phyloP scores from a whole-genome alignment of 345 rosid genomes.

The Eucalyptus sp. region DNA sequence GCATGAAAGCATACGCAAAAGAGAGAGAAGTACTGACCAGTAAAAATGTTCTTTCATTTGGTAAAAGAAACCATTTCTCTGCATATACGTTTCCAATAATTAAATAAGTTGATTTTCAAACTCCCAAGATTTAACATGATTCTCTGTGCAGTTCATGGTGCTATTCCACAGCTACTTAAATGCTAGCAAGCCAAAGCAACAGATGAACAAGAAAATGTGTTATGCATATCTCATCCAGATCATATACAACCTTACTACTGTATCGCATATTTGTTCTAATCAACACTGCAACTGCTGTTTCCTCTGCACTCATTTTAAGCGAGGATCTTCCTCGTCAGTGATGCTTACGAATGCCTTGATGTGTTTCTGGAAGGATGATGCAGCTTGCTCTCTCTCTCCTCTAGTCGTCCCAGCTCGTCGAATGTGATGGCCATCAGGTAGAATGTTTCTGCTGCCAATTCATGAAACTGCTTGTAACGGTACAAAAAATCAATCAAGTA shows the following conservation, averaged over 20 bases:
- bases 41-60: neutral
- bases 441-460: slow-evolving; percentile 78
- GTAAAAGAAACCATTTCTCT: neutral
- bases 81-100: neutral
- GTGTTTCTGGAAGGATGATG: slow-evolving; percentile 64
- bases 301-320: neutral
- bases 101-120: too few relatives aligned
- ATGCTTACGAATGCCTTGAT: slow-evolving; percentile 57
- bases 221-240: neutral
- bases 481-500: neutral
- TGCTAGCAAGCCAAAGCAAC: neutral
- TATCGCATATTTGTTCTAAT: neutral
- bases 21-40: too few relatives aligned
- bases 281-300: neutral
- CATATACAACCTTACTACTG: neutral
- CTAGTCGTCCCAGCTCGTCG: slow-evolving; percentile 42
- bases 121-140: neutral
- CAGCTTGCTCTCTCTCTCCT: slow-evolving; percentile 73
- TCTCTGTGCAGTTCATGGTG: neutral
- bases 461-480: slow-evolving; percentile 55
- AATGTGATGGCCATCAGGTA: slow-evolving; percentile 62
- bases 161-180: neutral
- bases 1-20: too few relatives aligned
- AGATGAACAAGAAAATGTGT: neutral
- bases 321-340: slow-evolving; percentile 26